Base-by-base conservation (phyloP, 1,284 basidiomycete genomes). In the Ustilago crameri region DNA sequence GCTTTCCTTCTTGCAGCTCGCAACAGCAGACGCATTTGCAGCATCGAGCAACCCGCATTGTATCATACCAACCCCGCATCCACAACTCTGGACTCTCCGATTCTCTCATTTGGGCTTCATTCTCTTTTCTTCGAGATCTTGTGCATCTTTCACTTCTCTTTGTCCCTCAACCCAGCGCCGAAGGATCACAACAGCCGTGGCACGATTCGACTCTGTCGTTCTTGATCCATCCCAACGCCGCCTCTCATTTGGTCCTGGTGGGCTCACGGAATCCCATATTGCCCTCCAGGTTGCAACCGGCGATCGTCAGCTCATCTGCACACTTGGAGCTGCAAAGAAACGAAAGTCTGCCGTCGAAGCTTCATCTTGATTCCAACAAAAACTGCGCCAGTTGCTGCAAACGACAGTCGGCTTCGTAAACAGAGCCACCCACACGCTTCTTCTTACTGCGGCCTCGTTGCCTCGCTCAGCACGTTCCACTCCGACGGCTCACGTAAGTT, bases 401-500 rank as follows among this genome's bases (percentile, higher is more conserved):
- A 56, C 54, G 53, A 50, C 30, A 49, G 27, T 41, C 64, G 64
- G 34, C 41, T 56, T 30, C 23, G 14, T 18, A 50, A 37, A 20
- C 51, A 37, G 22, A 51, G 9, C 12, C 41, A 20, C 38, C 51
- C 18, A 40, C 38, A 9, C 12, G 9, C 38, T 9, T 17, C 22
- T 20, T 23, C 41, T 10, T 20, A 42, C 41, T 18, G 20, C 18
- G 12, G 41, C 17, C 22, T n/a, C 22, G 26, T 12, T 50, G 35
- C 23, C 37, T 47, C 12, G 34, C 47, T 22, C 51, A 44, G 23
- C 46, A 46, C 50, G 44, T 49, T 56, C 64, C 58, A 67, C 10
- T 52, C 58, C 58, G 53, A 50, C 64, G 64, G 58, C 49, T 61
- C 46, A 27, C 45, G 34, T 35, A 20, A 38, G 42, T 35, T 42